Base-by-base conservation (phyloP, 257 asterid species). In the Sherardia arvensis region DNA sequence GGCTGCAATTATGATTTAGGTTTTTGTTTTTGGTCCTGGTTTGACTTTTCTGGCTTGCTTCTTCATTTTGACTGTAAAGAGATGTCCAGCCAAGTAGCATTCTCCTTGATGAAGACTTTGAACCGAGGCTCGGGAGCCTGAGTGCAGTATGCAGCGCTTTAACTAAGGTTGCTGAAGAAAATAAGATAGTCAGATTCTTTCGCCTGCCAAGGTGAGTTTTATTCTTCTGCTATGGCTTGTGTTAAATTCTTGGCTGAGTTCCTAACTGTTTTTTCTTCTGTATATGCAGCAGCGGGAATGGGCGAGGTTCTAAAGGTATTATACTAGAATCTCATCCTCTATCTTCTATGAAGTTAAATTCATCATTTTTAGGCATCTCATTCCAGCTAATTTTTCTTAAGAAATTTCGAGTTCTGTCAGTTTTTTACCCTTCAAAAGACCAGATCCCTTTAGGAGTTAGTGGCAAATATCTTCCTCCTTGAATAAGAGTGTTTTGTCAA, bases 71-170 rank as follows among this genome's bases (percentile, higher is more conserved):
- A 8, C 21, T 62, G 33, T 62, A 0, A 7, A 62, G 67, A 45
- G 67, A 47, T 18, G 29, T 62, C 8, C 54, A 45, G 47, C 38
- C 67, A 8, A 45, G 67, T 29, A 62, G 66, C 67, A 62, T 61
- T 36, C 66, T 61, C 21, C 66, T 61, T 4, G 66, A 61, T 38
- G 66, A 61, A 9, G 23, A 61, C 43, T 62, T 62, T 38, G 43
- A 62, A 62, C 57, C 28, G 5, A 20, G 57, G 58, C 56, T 62
- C 2, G 67, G 67, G 18, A 45, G 67, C 38, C 57, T 62, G 4
- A 45, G 67, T 18, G 67, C 48, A 36, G 43, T 45, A 4, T 62
- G 33, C 33, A 17, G 27, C 18, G 67, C 43, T 27, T 4, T 27
- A 18, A 38, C 29, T 25, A 18, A 10, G 23, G 67, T 7, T 11